These are phyloP conservation scores for Diaporthe eres DNA, from an alignment of 2,329 filamentous ascomycete species.

Conservation along the genomic window DNA sequence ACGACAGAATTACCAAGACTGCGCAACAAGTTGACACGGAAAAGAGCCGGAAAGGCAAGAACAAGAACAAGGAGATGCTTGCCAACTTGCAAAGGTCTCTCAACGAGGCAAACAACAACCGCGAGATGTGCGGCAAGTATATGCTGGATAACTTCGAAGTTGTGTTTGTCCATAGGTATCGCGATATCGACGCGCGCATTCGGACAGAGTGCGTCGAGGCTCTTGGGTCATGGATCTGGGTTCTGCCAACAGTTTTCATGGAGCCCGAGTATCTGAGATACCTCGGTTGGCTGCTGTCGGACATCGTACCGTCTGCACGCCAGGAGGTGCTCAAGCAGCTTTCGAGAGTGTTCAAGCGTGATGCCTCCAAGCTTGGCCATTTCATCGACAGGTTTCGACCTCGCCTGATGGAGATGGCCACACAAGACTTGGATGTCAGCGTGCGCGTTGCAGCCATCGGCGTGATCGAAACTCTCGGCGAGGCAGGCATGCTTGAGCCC, in stretches of 20 bases:
- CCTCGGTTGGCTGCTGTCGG: slow-evolving; percentile 94
- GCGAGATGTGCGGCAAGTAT: slow-evolving; percentile 77
- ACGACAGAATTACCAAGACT: slow-evolving; percentile 76
- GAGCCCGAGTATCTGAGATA: slow-evolving; percentile 93
- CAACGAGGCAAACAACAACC: slow-evolving; percentile 77
- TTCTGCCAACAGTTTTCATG: slow-evolving; percentile 88
- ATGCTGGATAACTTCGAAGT: slow-evolving; percentile 92
- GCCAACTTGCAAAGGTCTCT: slow-evolving; percentile 80
- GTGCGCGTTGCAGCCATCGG: slow-evolving; percentile 87
- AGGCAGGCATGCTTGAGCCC: slow-evolving; percentile 89
- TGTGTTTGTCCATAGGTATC: slow-evolving; percentile 95
- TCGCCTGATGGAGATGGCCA: slow-evolving; percentile 93
- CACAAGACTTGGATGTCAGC: slow-evolving; percentile 83
- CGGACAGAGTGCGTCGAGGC: slow-evolving; percentile 90
- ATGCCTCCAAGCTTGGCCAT: slow-evolving; percentile 86
- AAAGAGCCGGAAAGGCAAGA: slow-evolving; percentile 74
- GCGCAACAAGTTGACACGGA: slow-evolving; percentile 86
- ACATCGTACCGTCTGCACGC: slow-evolving; percentile 80
- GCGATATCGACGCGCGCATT: slow-evolving; percentile 92
- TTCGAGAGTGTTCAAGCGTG: slow-evolving; percentile 81
- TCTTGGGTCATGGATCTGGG: slow-evolving; percentile 89
- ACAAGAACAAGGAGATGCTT: slow-evolving; percentile 83
- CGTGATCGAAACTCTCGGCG: slow-evolving; percentile 84
- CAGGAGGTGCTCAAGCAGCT: slow-evolving; percentile 91
- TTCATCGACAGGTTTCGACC: slow-evolving; percentile 94